A percentile compares a stretch with the other conserved stretches of the same genome.
Evolutionary conservation across 192 early-diverging fungal genomes (phyloP).

Genomic region (Backusella sp.): DNA sequence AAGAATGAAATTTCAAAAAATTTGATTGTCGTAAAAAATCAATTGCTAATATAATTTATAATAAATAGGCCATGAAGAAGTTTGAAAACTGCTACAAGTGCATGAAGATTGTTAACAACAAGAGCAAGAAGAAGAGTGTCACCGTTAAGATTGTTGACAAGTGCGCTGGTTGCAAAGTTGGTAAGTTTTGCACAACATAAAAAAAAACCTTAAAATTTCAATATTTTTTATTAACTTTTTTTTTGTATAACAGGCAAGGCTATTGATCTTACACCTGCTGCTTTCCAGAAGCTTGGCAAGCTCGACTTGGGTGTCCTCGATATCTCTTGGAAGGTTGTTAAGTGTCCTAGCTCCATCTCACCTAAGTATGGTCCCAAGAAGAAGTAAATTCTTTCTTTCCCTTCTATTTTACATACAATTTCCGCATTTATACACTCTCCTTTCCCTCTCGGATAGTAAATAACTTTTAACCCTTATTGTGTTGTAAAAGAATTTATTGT

Average conservation of each 20-base stretch:
- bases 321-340: constrained; percentile 19
- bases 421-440: background rate
- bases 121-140: constrained; percentile 21
- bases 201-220: background rate
- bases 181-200: constrained; percentile 10
- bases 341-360: background rate
- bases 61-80: constrained; percentile 23
- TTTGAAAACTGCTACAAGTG: constrained; percentile 40
- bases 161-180: constrained; percentile 30
- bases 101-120: constrained; percentile 34
- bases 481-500: background rate
- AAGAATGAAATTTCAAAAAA: background rate
- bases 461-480: background rate
- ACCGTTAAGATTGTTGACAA: constrained; percentile 37
- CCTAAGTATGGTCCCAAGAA: constrained; percentile 8
- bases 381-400: background rate
- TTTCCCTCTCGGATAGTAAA: background rate
- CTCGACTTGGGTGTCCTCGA: constrained; percentile 20
- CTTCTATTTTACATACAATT: background rate
- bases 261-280: constrained; percentile 29
- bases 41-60: background rate
- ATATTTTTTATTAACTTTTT: background rate
- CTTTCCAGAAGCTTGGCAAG: constrained; percentile 18
- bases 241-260: constrained; percentile 4
- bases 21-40: background rate